Percentiles rank a stretch among this genome's conserved stretches.
Conservation (phyloP, 208 protist genomes). For the Willaertia magna region DNA sequence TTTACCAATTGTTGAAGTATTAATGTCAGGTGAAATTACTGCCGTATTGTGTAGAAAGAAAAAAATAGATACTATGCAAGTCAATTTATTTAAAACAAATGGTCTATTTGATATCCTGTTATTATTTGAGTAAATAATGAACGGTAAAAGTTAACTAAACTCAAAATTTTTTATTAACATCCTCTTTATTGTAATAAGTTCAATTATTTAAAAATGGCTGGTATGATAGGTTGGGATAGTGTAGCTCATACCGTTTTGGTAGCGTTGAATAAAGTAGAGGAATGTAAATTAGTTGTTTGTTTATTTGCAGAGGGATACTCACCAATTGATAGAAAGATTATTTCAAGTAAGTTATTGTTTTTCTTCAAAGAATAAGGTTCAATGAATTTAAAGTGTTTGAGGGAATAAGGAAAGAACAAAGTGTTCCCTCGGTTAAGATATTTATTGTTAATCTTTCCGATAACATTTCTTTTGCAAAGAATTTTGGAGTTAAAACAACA, state of each 20-base stretch:
- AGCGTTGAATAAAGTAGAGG: neutral
- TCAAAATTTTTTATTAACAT: too few relatives aligned
- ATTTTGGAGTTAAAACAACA: neutral
- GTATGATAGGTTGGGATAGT: neutral
- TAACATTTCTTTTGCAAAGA: neutral
- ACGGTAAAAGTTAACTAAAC: too few relatives aligned
- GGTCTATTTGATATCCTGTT: too few relatives aligned
- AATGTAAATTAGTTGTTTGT: neutral
- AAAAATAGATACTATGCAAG: too few relatives aligned
- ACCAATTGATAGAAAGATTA: neutral
- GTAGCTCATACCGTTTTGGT: neutral
- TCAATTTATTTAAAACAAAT: too few relatives aligned
- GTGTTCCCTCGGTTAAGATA: neutral
- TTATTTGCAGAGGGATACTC: neutral
- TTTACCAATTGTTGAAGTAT: too few relatives aligned
- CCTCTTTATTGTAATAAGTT: too few relatives aligned
- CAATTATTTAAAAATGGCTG: neutral
- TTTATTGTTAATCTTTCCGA: neutral
- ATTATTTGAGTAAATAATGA: too few relatives aligned
- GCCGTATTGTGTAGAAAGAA: too few relatives aligned
- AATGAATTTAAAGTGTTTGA: neutral
- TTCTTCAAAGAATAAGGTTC: too few relatives aligned
- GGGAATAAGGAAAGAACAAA: neutral
- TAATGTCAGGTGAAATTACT: too few relatives aligned
- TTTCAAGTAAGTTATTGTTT: neutral